Conservation (phyloP, 2,329 filamentous ascomycete species). For the Nemania serpens region DNA sequence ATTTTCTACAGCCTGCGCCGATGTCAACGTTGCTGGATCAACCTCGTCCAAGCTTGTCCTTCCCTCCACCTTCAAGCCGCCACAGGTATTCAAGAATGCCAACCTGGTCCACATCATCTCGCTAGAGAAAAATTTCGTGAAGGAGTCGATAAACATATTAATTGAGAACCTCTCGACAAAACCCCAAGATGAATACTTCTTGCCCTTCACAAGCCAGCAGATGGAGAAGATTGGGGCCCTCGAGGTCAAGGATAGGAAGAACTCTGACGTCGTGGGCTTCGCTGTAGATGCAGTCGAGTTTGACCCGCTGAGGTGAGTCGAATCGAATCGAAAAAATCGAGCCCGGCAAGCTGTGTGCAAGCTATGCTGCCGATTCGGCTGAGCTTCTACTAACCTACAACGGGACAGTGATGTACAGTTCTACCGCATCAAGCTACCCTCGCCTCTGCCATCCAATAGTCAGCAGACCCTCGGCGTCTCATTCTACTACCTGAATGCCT, state of each 20-base stretch:
- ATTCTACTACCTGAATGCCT: slow-evolving; percentile 79
- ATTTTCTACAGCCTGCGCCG: slow-evolving; percentile 52
- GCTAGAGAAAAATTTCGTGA: slow-evolving; percentile 87
- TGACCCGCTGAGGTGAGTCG: slow-evolving; percentile 59
- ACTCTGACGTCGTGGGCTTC: slow-evolving; percentile 69
- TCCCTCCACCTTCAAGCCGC: slow-evolving; percentile 75
- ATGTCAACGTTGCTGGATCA: slow-evolving; percentile 37
- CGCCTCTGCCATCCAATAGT: slow-evolving; percentile 72
- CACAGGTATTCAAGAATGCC: slow-evolving; percentile 89
- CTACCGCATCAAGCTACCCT: slow-evolving; percentile 80
- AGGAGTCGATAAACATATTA: slow-evolving; percentile 91
- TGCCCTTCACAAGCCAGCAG: slow-evolving; percentile 80
- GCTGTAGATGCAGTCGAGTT: slow-evolving; percentile 69
- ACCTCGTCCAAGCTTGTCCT: slow-evolving; percentile 63
- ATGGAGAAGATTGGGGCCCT: slow-evolving; percentile 80
- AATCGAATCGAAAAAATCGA: slow-evolving; percentile 14
- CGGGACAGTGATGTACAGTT: slow-evolving; percentile 70
- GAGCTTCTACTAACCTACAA: slow-evolving; percentile 32
- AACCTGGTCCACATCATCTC: slow-evolving; percentile 91
- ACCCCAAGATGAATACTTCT: slow-evolving; percentile 86
- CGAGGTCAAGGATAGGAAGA: slow-evolving; percentile 92
- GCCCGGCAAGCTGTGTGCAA: background rate
- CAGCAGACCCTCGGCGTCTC: slow-evolving; percentile 88
- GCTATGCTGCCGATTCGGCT: background rate
- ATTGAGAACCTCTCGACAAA: slow-evolving; percentile 83